Evolutionary conservation across 139 green algal genomes (phyloP), one percentile per base, ranked within the genome.

Genomic region (Edaphochlamys debaryana): DNA sequence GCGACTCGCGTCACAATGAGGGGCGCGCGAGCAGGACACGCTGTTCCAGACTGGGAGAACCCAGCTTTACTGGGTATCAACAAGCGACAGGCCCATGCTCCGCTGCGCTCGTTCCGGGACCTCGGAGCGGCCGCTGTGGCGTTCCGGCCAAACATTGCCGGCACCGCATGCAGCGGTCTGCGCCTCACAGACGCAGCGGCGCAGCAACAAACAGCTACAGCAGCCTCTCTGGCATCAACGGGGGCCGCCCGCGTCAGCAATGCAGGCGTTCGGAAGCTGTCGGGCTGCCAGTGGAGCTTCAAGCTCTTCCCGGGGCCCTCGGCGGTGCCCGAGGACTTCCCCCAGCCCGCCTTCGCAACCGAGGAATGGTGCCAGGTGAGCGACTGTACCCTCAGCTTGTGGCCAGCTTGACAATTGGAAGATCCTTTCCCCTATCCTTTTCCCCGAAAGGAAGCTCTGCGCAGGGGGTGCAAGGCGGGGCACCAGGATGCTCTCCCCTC

Each of bases 11-110:
- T 34, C 54, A 60, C 36, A 4, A 80, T 80, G 32, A 13, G 25
- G 36, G 62, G 54, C 38, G 40, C 60, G 8, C 32, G 37, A 63
- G 20, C 27, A 27, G 27, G 58, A 8, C 27, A 29, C 27, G n/a
- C 75, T 15, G 29, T 37, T 11, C 58, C 75, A 30, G 75, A 96
- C 56, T 98, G 93, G 93, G 90, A 97, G 82, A 94, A 96, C 52
- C 95, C 95, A 0, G 45, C 76, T 0, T 76, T 95, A 0, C 91
- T 91, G 36, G 87, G 84, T 27, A 91, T 95, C 38, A 96, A 97
- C 87, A 94, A 93, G 40, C 72, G 90, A 0, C 25, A 37, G 0
- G 41, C 87, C 0, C 95, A 97, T 63, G 90, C 90, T 4, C 88
- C 92, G 2, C 85, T 97, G 36, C 74, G 89, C 0, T 95, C 93